Evolutionary conservation across 345 rosid genomes (phyloP).

Genomic region (Lagerstroemia speciosa): DNA sequence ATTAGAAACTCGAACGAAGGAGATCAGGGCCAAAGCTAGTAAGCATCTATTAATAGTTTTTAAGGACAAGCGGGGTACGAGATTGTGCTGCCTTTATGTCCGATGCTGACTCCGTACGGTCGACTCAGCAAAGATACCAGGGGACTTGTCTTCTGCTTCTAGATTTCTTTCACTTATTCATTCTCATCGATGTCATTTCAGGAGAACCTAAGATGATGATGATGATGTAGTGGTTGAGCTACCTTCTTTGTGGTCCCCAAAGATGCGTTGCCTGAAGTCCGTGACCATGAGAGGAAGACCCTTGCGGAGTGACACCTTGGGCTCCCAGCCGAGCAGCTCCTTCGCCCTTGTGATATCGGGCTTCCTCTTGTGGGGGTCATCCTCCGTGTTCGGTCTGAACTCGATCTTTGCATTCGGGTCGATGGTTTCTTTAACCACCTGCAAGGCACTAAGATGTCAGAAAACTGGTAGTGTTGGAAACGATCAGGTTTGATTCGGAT

Average conservation of each 20-base stretch:
- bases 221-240: conserved; percentile 16
- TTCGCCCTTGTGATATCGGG: conserved; percentile 90
- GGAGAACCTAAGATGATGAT: conserved; percentile 16
- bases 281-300: conserved; percentile 93
- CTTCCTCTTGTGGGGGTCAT: conserved; percentile 99
- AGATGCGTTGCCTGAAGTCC: conserved; percentile 84
- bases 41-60: neutral
- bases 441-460: neutral
- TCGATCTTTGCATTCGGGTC: conserved; percentile 90
- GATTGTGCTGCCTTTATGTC: too few relatives aligned
- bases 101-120: neutral
- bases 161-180: neutral
- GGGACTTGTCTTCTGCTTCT: neutral
- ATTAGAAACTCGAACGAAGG: neutral
- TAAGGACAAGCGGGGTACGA: neutral
- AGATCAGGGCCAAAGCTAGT: neutral
- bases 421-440: conserved; percentile 97
- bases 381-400: conserved; percentile 90
- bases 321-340: conserved; percentile 88
- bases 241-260: conserved; percentile 80
- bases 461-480: too few relatives aligned
- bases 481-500: too few relatives aligned
- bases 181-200: neutral
- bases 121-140: neutral
- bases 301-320: conserved; percentile 76